phyloP scores from a whole-genome alignment of 1,284 basidiomycete species.

The Schizophyllum amplum region DNA sequence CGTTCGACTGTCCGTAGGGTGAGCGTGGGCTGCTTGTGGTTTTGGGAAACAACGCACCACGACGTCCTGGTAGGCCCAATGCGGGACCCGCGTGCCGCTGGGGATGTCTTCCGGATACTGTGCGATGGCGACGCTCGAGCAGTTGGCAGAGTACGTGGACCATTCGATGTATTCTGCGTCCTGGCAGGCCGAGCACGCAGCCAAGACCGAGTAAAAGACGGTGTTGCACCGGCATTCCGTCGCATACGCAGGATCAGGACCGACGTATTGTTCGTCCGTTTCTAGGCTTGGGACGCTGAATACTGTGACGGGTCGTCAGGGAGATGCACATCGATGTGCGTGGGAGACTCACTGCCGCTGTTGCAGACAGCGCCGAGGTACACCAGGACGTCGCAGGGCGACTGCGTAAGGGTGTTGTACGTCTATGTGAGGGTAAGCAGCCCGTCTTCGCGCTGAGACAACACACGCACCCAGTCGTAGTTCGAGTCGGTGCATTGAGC shows the following conservation, averaged over 20 bases:
- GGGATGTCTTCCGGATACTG: slow-evolving; percentile 20
- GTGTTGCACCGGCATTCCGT: slow-evolving; percentile 31
- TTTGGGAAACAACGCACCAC: slow-evolving; percentile 14
- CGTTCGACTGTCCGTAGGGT: slow-evolving; percentile 15
- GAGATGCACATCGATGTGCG: not conserved
- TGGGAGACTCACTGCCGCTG: slow-evolving; percentile 21
- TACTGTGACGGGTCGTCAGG: slow-evolving; percentile 15
- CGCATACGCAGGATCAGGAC: slow-evolving; percentile 20
- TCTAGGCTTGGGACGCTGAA: slow-evolving; percentile 26
- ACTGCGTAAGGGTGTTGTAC: slow-evolving; percentile 32
- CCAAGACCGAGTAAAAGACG: slow-evolving; percentile 30
- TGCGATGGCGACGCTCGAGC: slow-evolving; percentile 17
- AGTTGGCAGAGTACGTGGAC: slow-evolving; percentile 27
- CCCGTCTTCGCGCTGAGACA: not conserved
- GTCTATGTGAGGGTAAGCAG: slow-evolving; percentile 18
- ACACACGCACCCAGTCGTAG: not conserved
- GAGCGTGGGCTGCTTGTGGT: not conserved
- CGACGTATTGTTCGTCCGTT: slow-evolving; percentile 22
- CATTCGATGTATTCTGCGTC: slow-evolving; percentile 15
- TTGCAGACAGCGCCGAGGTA: slow-evolving; percentile 31
- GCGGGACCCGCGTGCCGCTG: slow-evolving; percentile 18
- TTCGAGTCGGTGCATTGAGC: not conserved
- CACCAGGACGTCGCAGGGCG: slow-evolving; percentile 36
- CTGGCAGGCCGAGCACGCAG: slow-evolving; percentile 34
- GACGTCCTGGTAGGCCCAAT: slow-evolving; percentile 23